These are phyloP conservation scores for Chlamydomonas sphaeroides DNA, from an alignment of 139 green algal species.

Conservation along the genomic window DNA sequence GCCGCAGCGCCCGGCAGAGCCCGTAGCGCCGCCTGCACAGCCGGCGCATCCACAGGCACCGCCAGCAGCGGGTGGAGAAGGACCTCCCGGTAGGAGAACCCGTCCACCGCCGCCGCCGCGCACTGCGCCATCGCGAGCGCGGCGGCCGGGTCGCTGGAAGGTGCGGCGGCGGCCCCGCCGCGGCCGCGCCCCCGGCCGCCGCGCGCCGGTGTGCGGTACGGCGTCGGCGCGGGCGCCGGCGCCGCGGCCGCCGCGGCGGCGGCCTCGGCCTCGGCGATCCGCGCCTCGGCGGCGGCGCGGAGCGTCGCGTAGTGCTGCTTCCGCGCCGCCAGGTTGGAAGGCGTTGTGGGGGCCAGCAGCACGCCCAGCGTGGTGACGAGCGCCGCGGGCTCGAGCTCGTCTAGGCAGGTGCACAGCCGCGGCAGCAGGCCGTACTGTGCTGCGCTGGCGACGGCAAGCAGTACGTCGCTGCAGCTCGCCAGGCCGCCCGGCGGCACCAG, in stretches of 20 bases:
- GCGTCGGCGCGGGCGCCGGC: neutral
- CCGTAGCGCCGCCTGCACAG: slow-evolving; percentile 46
- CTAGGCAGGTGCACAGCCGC: slow-evolving; percentile 34
- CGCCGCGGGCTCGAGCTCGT: slow-evolving; percentile 49
- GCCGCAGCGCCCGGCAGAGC: slow-evolving; percentile 34
- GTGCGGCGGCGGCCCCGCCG: neutral
- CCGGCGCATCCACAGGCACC: slow-evolving; percentile 40
- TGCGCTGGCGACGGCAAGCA: slow-evolving; percentile 35
- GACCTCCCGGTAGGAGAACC: slow-evolving; percentile 44
- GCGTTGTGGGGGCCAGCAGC: slow-evolving; percentile 49
- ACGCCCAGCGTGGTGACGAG: slow-evolving; percentile 41
- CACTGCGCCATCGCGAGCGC: slow-evolving; percentile 46
- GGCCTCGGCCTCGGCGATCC: neutral
- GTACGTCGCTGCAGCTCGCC: slow-evolving; percentile 34
- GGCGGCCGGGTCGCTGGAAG: neutral
- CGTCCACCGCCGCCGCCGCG: slow-evolving; percentile 62
- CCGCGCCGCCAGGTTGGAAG: slow-evolving; percentile 1
- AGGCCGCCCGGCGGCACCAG: slow-evolving; percentile 7
- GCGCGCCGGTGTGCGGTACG: neutral
- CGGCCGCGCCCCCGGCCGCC: neutral
- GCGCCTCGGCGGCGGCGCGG: neutral
- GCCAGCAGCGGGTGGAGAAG: slow-evolving; percentile 54
- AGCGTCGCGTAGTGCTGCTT: slow-evolving; percentile 18
- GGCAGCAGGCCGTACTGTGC: slow-evolving; percentile 52
- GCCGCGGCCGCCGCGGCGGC: neutral